A percentile compares a stretch with the other conserved stretches of the same genome.
Conservation (phyloP, 1,284 basidiomycete genomes). For the Leccinum pallidistipes region DNA sequence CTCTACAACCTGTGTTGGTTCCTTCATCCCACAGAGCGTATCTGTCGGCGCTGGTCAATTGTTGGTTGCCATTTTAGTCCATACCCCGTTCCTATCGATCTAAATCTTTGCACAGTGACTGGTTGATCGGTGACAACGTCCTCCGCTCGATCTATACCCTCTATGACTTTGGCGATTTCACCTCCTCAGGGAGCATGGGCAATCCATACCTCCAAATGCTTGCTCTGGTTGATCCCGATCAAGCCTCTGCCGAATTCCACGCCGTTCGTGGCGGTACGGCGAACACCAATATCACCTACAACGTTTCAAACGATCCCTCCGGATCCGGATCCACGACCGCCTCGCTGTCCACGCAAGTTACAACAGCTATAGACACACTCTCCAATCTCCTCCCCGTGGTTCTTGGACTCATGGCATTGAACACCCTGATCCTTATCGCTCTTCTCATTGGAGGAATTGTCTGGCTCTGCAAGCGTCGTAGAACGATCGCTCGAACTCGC, state of each 20-base stretch:
- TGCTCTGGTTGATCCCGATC: slow-evolving; percentile 62
- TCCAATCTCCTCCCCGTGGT: slow-evolving; percentile 65
- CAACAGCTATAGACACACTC: slow-evolving; percentile 57
- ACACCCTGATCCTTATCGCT: slow-evolving; percentile 63
- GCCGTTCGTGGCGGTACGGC: slow-evolving; percentile 60
- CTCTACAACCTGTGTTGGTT: slow-evolving; percentile 58
- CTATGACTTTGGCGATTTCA: slow-evolving; percentile 85
- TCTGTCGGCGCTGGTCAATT: slow-evolving; percentile 60
- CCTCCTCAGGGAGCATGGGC: slow-evolving; percentile 59
- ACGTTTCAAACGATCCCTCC: slow-evolving; percentile 47
- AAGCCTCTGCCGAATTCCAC: slow-evolving; percentile 71
- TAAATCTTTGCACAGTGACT: slow-evolving; percentile 51
- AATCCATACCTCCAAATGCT: slow-evolving; percentile 75
- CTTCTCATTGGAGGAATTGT: slow-evolving; percentile 52
- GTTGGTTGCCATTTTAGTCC: slow-evolving; percentile 42
- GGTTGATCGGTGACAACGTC: slow-evolving; percentile 80
- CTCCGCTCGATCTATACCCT: slow-evolving; percentile 82
- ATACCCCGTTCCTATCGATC: slow-evolving; percentile 3
- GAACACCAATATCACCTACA: slow-evolving; percentile 65
- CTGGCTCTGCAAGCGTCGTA: slow-evolving; percentile 48
- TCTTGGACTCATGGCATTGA: slow-evolving; percentile 69
- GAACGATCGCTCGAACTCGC: slow-evolving; percentile 34
- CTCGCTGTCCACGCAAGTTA: slow-evolving; percentile 53
- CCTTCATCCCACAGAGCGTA: slow-evolving; percentile 63
- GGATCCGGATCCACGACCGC: slow-evolving; percentile 47